Evolutionary conservation across 768 basidiomycete species (phyloP).

Genomic region (Infundibulicybe gibba): DNA sequence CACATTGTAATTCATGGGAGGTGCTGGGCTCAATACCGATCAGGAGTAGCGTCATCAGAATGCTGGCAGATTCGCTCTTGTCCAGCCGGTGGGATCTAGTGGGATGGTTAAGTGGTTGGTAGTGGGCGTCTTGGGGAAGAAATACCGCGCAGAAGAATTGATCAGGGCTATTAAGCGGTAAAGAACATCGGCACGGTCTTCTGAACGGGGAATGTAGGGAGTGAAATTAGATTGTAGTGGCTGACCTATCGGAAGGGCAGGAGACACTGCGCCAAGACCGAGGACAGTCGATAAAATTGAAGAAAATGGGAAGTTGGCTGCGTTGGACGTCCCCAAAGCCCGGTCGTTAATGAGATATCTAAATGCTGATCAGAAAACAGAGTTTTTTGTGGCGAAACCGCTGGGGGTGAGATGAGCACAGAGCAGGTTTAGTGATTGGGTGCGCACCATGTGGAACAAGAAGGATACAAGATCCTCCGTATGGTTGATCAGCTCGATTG

Average conservation of each 20-base stretch:
- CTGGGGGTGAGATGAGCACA: constrained; percentile 17
- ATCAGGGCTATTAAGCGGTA: constrained; percentile 40
- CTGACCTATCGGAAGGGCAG: too few relatives aligned
- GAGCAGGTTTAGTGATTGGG: background rate
- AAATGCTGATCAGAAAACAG: constrained; percentile 22
- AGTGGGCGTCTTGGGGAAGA: constrained; percentile 1
- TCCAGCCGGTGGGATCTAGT: constrained; percentile 29
- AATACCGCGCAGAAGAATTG: constrained; percentile 43
- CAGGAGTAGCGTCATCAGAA: constrained; percentile 47
- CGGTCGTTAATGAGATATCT: constrained; percentile 31
- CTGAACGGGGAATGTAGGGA: background rate
- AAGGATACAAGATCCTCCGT: constrained; percentile 29
- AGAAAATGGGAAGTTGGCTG: constrained; percentile 26
- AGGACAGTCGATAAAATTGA: constrained; percentile 32
- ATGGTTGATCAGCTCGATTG: constrained; percentile 23
- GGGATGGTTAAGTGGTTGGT: too few relatives aligned
- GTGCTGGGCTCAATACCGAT: constrained; percentile 55
- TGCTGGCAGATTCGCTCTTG: constrained; percentile 38
- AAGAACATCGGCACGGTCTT: constrained; percentile 26
- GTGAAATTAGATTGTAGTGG: too few relatives aligned
- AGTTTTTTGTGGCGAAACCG: constrained; percentile 17
- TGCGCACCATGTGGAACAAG: constrained; percentile 39
- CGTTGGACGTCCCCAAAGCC: constrained; percentile 10
- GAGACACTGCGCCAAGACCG: constrained; percentile 37
- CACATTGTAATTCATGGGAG: constrained; percentile 37